Percentiles rank a stretch among this genome's conserved stretches.
phyloP scores from a whole-genome alignment of 2,329 filamentous ascomycete genomes.

The Fusarium sp. region DNA sequence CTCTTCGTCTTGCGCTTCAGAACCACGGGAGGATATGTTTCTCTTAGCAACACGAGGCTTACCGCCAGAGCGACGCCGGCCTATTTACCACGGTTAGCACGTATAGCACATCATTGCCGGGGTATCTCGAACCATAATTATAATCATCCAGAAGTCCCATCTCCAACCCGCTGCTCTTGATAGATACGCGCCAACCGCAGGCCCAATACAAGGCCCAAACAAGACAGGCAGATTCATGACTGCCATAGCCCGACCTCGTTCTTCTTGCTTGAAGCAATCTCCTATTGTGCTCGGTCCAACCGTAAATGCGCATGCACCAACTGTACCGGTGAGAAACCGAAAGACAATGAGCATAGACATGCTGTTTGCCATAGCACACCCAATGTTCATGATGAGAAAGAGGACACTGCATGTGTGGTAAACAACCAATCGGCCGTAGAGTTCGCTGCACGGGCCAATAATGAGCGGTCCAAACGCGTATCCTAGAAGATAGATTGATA shows the following conservation, averaged over 20 bases:
- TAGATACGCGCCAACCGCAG: neutral
- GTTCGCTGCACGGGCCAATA: constrained; percentile 65
- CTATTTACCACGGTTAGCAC: neutral
- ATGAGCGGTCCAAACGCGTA: constrained; percentile 64
- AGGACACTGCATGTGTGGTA: constrained; percentile 60
- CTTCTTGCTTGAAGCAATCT: constrained; percentile 2
- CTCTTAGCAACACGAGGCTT: neutral
- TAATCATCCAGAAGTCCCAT: constrained; percentile 9
- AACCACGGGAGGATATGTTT: constrained; percentile 1
- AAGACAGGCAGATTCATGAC: constrained; percentile 7
- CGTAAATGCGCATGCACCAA: constrained; percentile 70
- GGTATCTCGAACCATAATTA: neutral
- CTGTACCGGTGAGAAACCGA: constrained; percentile 72
- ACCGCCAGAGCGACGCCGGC: neutral
- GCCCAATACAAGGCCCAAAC: neutral
- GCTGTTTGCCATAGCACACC: constrained; percentile 26
- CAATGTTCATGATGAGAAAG: constrained; percentile 22
- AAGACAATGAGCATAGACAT: constrained; percentile 71
- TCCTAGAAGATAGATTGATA: constrained; percentile 59
- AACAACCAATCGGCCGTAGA: constrained; percentile 61
- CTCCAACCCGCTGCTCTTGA: neutral
- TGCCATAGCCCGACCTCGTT: neutral
- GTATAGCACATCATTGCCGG: neutral
- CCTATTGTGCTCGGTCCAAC: constrained; percentile 41
- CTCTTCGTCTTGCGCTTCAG: constrained; percentile 1